Base-by-base conservation (phyloP, 345 rosid genomes). In the Geranium brycei region DNA sequence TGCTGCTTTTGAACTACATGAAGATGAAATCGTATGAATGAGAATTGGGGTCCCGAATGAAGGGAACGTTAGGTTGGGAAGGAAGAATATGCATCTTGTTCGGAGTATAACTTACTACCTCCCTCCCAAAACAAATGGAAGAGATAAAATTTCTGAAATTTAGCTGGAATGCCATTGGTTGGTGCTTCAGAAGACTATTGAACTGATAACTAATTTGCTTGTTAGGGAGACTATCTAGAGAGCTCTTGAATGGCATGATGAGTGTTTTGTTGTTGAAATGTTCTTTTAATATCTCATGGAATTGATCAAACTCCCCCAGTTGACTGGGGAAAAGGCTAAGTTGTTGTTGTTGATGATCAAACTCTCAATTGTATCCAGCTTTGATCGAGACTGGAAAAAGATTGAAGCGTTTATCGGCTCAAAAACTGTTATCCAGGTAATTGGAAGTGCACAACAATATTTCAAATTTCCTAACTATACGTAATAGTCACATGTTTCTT, bases 351-450 rank as follows among this genome's bases (percentile, higher is more conserved):
- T 23, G 28, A 23, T 23, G 28, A 23, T 23, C 28, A 56, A 15
- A 0, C 23, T 31, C 35, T 62, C 0, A 18, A 32, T 73, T 63
- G 41, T 64, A 31, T 63, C 55, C 81, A 89, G 96, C 65, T 89
- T 89, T 81, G 96, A 89, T 30, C 89, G 95, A 60, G 96, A 89
- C 73, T 89, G 96, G 96, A 89, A 87, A 70, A 89, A 89, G 76
- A 89, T 89, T 63, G 91, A 89, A 82, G 91, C 96, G 18, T 89
- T 89, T 69, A 68, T 87, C 67, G 96, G 95, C 64, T 87, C 96
- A 53, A 89, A 87, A 83, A 85, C 96, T 59, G 91, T 82, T 67
- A 87, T 89, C 70, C 96, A 89, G 95, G 96, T 87, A 62, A 58
- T 35, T 18, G 60, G 17, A 64, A 32, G 28, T 35, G 41, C 41